Conservation (phyloP, 108 stramenopile species). For the Seminavis robusta region DNA sequence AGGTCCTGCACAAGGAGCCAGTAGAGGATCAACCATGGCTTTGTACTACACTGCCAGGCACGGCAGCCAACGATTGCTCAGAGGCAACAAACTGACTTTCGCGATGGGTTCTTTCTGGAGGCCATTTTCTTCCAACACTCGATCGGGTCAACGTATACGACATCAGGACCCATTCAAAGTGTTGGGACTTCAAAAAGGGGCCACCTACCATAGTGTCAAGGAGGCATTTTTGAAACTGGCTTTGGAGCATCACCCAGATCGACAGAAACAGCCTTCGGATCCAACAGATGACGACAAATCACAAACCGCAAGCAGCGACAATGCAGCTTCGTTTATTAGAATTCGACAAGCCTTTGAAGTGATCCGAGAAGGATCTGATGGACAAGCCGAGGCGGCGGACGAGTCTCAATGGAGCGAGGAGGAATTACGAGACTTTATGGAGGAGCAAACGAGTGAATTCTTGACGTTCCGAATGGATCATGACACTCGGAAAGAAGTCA, state of each 20-base stretch:
- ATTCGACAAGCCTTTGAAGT: constrained; percentile 46
- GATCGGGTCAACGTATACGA: no score
- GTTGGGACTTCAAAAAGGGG: constrained; percentile 21
- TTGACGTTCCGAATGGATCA: constrained; percentile 31
- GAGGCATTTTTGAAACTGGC: constrained; percentile 36
- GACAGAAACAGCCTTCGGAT: neutral
- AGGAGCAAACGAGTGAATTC: constrained; percentile 3
- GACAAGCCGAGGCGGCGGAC: neutral
- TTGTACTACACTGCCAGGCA: no score
- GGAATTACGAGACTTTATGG: no score
- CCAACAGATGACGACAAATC: constrained; percentile 6
- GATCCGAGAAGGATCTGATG: constrained; percentile 16
- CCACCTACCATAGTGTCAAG: constrained; percentile 21
- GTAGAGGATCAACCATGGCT: no score
- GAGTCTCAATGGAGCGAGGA: neutral
- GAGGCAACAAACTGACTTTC: no score
- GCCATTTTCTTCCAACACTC: no score
- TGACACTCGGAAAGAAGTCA: constrained; percentile 39
- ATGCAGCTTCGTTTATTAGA: constrained; percentile 18
- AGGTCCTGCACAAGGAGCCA: no score
- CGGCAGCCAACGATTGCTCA: no score
- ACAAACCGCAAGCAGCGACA: constrained; percentile 1
- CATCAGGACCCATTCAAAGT: constrained; percentile 26
- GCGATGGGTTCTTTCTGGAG: no score
- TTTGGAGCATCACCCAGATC: constrained; percentile 49